A percentile compares a stretch with the other conserved stretches of the same genome.
phyloP scores from a whole-genome alignment of 176 grass and related monocot genomes.

The Carex pumila region DNA sequence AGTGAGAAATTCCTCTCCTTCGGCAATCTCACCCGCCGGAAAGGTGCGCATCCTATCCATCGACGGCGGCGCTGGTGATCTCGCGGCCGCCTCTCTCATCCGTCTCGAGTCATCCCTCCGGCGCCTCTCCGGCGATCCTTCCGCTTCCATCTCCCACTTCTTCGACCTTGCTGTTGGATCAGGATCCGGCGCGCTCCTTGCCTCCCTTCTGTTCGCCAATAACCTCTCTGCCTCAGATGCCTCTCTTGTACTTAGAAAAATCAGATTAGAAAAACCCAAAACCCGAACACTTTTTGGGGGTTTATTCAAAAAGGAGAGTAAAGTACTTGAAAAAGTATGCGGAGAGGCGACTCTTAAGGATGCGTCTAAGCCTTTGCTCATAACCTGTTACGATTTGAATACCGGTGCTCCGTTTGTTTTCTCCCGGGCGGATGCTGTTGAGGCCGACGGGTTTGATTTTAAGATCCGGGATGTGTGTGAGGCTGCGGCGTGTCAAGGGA shows the following conservation, averaged over 20 bases:
- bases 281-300: not conserved
- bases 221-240: constrained; percentile 49
- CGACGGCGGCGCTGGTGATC: constrained; percentile 32
- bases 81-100: constrained; percentile 44
- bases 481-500: constrained; percentile 23
- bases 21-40: not conserved
- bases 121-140: constrained; percentile 43
- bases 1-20: not conserved
- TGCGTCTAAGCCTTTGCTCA: constrained; percentile 60
- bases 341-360: constrained; percentile 53
- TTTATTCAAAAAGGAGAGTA: constrained; percentile 10
- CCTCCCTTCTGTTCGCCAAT: constrained; percentile 44
- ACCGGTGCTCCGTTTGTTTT: constrained; percentile 65
- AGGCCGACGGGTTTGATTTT: constrained; percentile 84
- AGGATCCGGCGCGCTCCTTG: constrained; percentile 57
- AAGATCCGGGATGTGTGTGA: constrained; percentile 62
- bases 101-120: constrained; percentile 42
- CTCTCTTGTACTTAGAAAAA: constrained; percentile 31
- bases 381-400: constrained; percentile 69
- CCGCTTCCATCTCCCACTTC: constrained; percentile 35
- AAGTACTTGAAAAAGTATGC: constrained; percentile 37
- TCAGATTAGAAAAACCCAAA: constrained; percentile 26
- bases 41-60: constrained; percentile 67
- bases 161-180: constrained; percentile 66
- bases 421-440: constrained; percentile 87